Percentiles rank a stretch among this genome's conserved stretches.
Conservation (phyloP, 2,329 filamentous ascomycete genomes). For the Diaporthe sp. region DNA sequence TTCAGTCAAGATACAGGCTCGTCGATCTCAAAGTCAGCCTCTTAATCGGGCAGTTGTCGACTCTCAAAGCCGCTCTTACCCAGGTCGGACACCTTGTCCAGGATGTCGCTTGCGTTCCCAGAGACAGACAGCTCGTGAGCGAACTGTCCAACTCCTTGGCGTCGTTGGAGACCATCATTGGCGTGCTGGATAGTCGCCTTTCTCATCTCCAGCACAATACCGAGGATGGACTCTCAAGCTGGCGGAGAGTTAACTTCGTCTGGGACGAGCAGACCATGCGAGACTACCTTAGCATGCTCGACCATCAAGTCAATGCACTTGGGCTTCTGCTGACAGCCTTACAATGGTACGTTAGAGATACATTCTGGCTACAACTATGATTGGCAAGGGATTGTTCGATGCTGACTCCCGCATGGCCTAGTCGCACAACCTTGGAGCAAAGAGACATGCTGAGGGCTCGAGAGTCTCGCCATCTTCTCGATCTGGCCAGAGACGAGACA, state of each 20-base stretch:
- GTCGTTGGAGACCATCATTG: neutral
- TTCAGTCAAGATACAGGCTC: neutral
- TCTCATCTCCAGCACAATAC: neutral
- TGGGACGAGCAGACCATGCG: constrained; percentile 22
- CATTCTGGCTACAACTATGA: neutral
- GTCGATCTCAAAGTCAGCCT: constrained; percentile 16
- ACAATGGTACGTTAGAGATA: neutral
- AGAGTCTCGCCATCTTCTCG: neutral
- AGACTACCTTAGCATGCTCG: neutral
- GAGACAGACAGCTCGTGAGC: neutral
- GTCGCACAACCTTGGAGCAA: neutral
- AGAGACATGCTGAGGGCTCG: neutral
- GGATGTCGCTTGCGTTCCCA: neutral
- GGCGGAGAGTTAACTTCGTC: neutral
- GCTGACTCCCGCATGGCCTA: neutral
- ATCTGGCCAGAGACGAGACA: neutral
- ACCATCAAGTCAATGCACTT: constrained; percentile 8
- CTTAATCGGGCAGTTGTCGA: neutral
- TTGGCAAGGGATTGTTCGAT: neutral
- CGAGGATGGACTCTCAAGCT: neutral
- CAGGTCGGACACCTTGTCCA: neutral
- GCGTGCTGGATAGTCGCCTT: neutral
- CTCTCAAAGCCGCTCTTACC: neutral
- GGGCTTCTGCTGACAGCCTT: neutral
- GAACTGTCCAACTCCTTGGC: neutral